These are phyloP conservation scores for Metarhizium brunneum DNA, from an alignment of 2,329 filamentous ascomycete species.

Conservation along the genomic window DNA sequence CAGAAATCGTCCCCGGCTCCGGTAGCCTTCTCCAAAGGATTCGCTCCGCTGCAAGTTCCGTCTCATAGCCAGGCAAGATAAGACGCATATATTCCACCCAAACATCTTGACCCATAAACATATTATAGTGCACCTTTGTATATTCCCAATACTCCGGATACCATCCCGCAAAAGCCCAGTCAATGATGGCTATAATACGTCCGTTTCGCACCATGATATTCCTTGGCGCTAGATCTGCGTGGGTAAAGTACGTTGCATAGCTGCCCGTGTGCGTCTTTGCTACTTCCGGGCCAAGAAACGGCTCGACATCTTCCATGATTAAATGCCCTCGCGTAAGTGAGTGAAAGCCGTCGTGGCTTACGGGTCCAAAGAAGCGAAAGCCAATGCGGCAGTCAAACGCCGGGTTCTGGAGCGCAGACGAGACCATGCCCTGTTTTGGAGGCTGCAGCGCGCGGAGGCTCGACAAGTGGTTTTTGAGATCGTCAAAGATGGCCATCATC, in stretches of 20 bases:
- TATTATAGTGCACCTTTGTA: background rate
- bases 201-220: background rate
- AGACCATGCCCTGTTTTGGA: slow-evolving; percentile 12
- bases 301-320: slow-evolving; percentile 13
- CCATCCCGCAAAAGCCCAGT: background rate
- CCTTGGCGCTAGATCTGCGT: background rate
- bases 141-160: background rate
- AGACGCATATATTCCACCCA: background rate
- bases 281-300: slow-evolving; percentile 14
- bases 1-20: background rate
- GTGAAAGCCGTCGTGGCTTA: slow-evolving; percentile 17
- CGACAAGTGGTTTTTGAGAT: slow-evolving; percentile 15
- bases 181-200: background rate
- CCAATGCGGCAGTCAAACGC: slow-evolving; percentile 16
- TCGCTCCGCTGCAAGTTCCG: background rate
- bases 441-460: slow-evolving; percentile 16
- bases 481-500: slow-evolving; percentile 11
- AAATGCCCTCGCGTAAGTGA: slow-evolving; percentile 13
- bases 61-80: background rate
- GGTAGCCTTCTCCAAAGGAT: background rate
- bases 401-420: slow-evolving; percentile 17
- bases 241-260: slow-evolving; percentile 11
- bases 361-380: slow-evolving; percentile 15
- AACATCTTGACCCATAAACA: background rate
- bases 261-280: slow-evolving; percentile 12